Base-by-base conservation (phyloP, 345 rosid species). In the Sonneratia caseolaris region DNA sequence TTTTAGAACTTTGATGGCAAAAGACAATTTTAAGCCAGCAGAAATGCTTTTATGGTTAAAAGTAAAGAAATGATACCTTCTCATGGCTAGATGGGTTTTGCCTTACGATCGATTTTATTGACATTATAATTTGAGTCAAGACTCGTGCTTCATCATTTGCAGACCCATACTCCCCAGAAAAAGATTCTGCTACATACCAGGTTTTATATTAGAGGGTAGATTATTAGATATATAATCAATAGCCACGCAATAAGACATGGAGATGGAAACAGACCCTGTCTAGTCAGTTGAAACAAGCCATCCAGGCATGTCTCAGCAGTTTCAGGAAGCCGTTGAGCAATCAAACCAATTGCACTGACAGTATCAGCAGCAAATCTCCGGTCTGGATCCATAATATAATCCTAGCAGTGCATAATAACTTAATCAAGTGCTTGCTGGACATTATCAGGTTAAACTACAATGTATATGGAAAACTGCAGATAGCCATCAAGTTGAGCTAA, bases 301-400 rank as follows among this genome's bases (percentile, higher is more conserved):
- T 87, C 92, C 82, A 92, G 83, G 81, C 89, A 95, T 59, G 82
- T 75, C 71, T 78, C 80, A 64, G 97, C 89, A 86, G 86, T 74
- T 80, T 76, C 79, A 53, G 91, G 91, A 80, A 91, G 86, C 75
- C 82, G 76, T 78, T 77, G 85, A 21, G 91, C 94, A 74, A 97
- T 92, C 72, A 86, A 79, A 81, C 99, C 99, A 76, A 90, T 86
- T 15, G 92, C 97, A 79, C 92, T 87, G 80, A 92, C 83, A 75
- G 97, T 79, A 73, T 85, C 94, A 9, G 96, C 97, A 72, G 99
- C 93, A 83, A 95, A 88, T 79, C 80, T 85, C 85, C 96, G 80
- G 84, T 92, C 96, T 72, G 97, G 96, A 82, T 90, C 96, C 81
- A 87, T 86, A 45, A 90, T 80, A 82, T 95, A 92, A 83, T 95